Conservation (phyloP, 176 grass and related monocot species). For the Carex parvula region DNA sequence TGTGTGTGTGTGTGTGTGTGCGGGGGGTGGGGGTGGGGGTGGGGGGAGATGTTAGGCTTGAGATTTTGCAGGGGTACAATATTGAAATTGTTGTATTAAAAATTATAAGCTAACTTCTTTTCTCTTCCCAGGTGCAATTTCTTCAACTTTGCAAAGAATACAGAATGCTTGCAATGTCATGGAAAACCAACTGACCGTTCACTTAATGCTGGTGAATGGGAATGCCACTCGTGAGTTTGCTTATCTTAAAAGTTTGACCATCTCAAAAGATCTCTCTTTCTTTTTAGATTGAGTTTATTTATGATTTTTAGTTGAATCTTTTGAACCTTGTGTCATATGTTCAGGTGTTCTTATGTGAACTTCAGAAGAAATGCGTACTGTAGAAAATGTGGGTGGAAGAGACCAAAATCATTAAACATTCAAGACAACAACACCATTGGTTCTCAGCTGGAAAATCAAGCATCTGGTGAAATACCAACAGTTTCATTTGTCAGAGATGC, state of each 20-base stretch:
- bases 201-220: slow-evolving; percentile 86
- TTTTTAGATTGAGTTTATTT: not conserved
- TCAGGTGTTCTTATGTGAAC: slow-evolving; percentile 91
- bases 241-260: not conserved
- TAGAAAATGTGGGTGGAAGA: slow-evolving; percentile 79
- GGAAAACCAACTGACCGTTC: slow-evolving; percentile 69
- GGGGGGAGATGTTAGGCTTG: not conserved
- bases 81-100: not conserved
- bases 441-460: slow-evolving; percentile 26
- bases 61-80: not conserved
- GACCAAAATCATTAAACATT: slow-evolving; percentile 67
- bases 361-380: slow-evolving; percentile 83
- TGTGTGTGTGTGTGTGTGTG: not conserved
- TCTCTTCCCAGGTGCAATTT: slow-evolving; percentile 78
- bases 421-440: slow-evolving; percentile 26
- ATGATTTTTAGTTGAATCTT: slow-evolving; percentile 15
- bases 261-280: not conserved
- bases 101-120: slow-evolving; percentile 25
- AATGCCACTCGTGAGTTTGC: slow-evolving; percentile 67
- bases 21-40: not conserved
- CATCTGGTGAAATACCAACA: slow-evolving; percentile 26
- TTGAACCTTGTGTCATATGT: slow-evolving; percentile 23
- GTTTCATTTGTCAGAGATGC: slow-evolving; percentile 75
- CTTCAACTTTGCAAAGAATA: slow-evolving; percentile 98
- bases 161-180: slow-evolving; percentile 81